Conservation (phyloP, 1,284 basidiomycete genomes). For the Megacollybia platyphylla region DNA sequence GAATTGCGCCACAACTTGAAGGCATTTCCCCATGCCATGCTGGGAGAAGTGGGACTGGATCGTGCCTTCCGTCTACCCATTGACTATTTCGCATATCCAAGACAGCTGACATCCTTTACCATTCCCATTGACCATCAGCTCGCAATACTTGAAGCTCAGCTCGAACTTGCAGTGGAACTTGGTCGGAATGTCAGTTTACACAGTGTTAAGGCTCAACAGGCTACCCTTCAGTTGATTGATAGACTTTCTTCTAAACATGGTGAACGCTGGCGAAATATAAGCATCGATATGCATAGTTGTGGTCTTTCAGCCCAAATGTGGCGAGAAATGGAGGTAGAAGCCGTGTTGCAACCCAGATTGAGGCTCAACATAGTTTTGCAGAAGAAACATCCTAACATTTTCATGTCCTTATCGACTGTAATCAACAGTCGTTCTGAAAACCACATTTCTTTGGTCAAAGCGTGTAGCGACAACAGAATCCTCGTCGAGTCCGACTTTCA, state of each 20-base stretch:
- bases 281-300: slow-evolving; percentile 70
- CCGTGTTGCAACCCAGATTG: slow-evolving; percentile 1
- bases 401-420: slow-evolving; percentile 65
- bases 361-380: slow-evolving; percentile 14
- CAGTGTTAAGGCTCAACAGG: slow-evolving; percentile 60
- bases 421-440: slow-evolving; percentile 61
- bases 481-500: slow-evolving; percentile 72
- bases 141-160: slow-evolving; percentile 58
- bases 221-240: slow-evolving; percentile 48
- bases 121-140: slow-evolving; percentile 68
- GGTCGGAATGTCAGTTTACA: slow-evolving; percentile 65
- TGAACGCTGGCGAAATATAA: slow-evolving; percentile 42
- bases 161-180: slow-evolving; percentile 65
- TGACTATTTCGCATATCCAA: slow-evolving; percentile 27
- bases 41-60: slow-evolving; percentile 80
- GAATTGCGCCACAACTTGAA: slow-evolving; percentile 43
- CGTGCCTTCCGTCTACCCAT: slow-evolving; percentile 58
- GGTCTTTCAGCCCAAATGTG: slow-evolving; percentile 60
- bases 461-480: slow-evolving; percentile 46
- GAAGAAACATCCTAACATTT: slow-evolving; percentile 58
- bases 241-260: slow-evolving; percentile 40
- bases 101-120: slow-evolving; percentile 51
- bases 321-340: slow-evolving; percentile 48
- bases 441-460: slow-evolving; percentile 43
- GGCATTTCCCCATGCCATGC: slow-evolving; percentile 54